phyloP scores from a whole-genome alignment of 345 rosid genomes.

The Crucihimalaya himalaica region DNA sequence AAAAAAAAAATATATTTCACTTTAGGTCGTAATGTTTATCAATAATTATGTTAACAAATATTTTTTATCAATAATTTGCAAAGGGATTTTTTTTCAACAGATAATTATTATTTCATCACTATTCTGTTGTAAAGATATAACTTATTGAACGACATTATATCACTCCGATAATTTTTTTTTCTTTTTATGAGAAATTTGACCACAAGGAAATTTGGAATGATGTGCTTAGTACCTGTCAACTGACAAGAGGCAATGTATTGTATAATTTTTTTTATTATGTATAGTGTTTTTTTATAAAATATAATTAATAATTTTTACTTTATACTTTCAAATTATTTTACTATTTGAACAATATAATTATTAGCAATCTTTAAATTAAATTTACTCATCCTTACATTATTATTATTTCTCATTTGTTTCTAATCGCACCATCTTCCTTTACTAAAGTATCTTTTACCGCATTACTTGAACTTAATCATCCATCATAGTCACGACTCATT shows the following conservation, averaged over 20 bases:
- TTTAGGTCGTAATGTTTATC: too few relatives aligned
- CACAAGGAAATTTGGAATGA: background rate
- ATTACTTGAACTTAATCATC: background rate
- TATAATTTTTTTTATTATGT: background rate
- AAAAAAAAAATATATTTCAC: too few relatives aligned
- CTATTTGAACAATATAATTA: background rate
- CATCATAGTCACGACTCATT: conserved; percentile 6
- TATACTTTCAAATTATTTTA: background rate
- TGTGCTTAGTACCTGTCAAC: background rate
- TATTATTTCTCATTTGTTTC: background rate
- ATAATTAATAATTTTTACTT: background rate
- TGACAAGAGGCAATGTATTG: background rate
- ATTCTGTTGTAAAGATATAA: background rate
- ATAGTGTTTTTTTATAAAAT: background rate
- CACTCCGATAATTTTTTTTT: background rate
- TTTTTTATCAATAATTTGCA: too few relatives aligned
- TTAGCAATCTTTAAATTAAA: background rate
- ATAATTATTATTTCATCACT: background rate
- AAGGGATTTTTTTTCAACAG: too few relatives aligned
- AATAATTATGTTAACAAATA: too few relatives aligned
- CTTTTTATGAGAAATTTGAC: background rate
- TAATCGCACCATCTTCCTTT: conserved; percentile 6
- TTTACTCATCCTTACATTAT: background rate
- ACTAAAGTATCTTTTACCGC: background rate
- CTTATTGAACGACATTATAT: background rate